A percentile compares a stretch with the other conserved stretches of the same genome.
These are phyloP conservation scores for Neurospora tetraspora DNA, from an alignment of 495 filamentous ascomycete species.

Conservation along the genomic window DNA sequence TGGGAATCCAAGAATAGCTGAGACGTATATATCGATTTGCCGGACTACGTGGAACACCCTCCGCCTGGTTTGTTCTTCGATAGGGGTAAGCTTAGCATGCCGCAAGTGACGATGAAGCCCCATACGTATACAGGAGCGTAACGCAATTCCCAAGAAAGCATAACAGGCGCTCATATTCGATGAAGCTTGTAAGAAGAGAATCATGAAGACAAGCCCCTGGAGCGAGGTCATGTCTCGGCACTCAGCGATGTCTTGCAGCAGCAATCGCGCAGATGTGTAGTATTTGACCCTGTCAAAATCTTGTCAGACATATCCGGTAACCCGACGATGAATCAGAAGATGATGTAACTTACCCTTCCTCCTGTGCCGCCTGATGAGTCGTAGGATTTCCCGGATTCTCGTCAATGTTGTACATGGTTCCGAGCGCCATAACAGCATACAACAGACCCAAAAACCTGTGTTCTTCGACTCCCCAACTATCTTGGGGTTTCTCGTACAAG, in stretches of 20 bases:
- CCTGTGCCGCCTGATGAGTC: constrained; percentile 59
- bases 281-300: constrained; percentile 59
- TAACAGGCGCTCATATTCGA: constrained; percentile 90
- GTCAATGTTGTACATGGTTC: constrained; percentile 66
- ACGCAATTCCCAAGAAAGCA: constrained; percentile 81
- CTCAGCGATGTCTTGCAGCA: constrained; percentile 82
- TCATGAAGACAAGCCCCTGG: constrained; percentile 85
- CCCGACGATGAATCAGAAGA: background rate
- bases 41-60: constrained; percentile 85
- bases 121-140: constrained; percentile 76
- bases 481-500: constrained; percentile 63
- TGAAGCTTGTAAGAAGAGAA: constrained; percentile 83
- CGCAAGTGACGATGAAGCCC: constrained; percentile 74
- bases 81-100: constrained; percentile 62
- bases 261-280: constrained; percentile 61
- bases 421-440: constrained; percentile 76
- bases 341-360: constrained; percentile 55
- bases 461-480: constrained; percentile 63
- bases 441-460: constrained; percentile 74
- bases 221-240: constrained; percentile 78
- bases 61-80: constrained; percentile 76
- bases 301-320: constrained; percentile 7
- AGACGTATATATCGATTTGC: constrained; percentile 91
- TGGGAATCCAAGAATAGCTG: constrained; percentile 78
- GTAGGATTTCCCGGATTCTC: constrained; percentile 26